Evolutionary conservation across 2,329 filamentous ascomycete genomes (phyloP).

Genomic region (Ascochyta lentis): DNA sequence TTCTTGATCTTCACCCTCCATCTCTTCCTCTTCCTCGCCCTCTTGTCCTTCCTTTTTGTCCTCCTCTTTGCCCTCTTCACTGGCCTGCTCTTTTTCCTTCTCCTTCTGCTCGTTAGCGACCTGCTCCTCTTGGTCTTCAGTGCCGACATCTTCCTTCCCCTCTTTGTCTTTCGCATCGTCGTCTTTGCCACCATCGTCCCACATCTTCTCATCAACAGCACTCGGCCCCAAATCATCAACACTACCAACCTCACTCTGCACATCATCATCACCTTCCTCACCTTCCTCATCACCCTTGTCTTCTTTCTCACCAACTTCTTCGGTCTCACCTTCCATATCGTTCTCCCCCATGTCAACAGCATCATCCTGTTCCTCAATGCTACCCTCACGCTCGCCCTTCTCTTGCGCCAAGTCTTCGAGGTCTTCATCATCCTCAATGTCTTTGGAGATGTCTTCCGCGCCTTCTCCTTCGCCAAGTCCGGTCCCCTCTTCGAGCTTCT

Average conservation of each 20-base stretch:
- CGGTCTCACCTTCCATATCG: slow-evolving; percentile 86
- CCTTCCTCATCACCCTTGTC: slow-evolving; percentile 64
- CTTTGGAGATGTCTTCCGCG: slow-evolving; percentile 96
- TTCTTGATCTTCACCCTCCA: slow-evolving; percentile 66
- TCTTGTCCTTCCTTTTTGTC: slow-evolving; percentile 66
- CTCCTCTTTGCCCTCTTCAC: slow-evolving; percentile 68
- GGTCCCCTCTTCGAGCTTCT: slow-evolving; percentile 87
- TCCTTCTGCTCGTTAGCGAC: slow-evolving; percentile 57
- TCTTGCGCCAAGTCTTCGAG: slow-evolving; percentile 86
- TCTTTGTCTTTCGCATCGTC: slow-evolving; percentile 84
- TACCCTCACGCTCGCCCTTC: slow-evolving; percentile 64
- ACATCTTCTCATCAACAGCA: slow-evolving; percentile 97
- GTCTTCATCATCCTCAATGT: slow-evolving; percentile 92
- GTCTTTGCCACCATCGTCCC: slow-evolving; percentile 84
- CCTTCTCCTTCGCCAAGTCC: slow-evolving; percentile 95
- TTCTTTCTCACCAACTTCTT: slow-evolving; percentile 61
- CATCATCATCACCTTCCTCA: slow-evolving; percentile 61
- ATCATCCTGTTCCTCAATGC: slow-evolving; percentile 81
- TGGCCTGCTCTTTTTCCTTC: slow-evolving; percentile 56
- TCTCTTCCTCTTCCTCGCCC: slow-evolving; percentile 61
- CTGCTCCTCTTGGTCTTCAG: slow-evolving; percentile 56
- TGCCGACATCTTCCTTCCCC: slow-evolving; percentile 64
- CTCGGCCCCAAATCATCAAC: slow-evolving; percentile 90
- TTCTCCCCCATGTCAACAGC: slow-evolving; percentile 92
- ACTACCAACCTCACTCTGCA: slow-evolving; percentile 89